Conservation (phyloP, 108 stramenopile species). For the Nitzschia putrida region DNA sequence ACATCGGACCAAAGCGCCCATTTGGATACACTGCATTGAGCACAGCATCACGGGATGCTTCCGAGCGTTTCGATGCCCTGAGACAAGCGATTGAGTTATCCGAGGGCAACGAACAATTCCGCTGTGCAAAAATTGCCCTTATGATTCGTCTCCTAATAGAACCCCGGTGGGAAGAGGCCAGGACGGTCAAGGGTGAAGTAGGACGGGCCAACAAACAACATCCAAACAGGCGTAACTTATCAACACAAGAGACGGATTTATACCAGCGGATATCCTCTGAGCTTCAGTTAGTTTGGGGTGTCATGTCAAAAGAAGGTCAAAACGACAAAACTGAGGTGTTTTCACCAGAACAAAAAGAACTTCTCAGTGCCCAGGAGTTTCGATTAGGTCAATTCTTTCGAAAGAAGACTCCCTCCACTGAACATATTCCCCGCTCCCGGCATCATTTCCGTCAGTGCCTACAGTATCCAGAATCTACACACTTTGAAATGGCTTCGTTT, state of each 20-base stretch:
- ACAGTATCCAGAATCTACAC: neutral
- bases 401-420: conserved; percentile 28
- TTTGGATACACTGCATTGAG: conserved; percentile 39
- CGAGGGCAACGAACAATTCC: neutral
- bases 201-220: conserved; percentile 16
- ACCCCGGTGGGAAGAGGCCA: conserved; percentile 34
- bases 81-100: conserved; percentile 20
- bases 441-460: conserved; percentile 28
- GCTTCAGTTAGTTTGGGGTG: neutral
- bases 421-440: conserved; percentile 6
- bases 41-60: neutral
- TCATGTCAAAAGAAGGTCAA: neutral
- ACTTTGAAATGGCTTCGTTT: conserved; percentile 27
- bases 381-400: conserved; percentile 50
- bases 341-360: conserved; percentile 2
- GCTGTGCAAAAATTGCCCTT: conserved; percentile 11
- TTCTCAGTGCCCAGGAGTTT: conserved; percentile 23
- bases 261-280: conserved; percentile 7
- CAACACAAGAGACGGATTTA: neutral
- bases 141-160: conserved; percentile 35
- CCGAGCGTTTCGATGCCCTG: conserved; percentile 21
- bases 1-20: conserved; percentile 21
- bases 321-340: neutral
- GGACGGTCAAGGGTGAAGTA: conserved; percentile 10
- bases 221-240: conserved; percentile 20